Evolutionary conservation across 306 rosid species (phyloP).

Genomic region (Vachellia pachyceras): DNA sequence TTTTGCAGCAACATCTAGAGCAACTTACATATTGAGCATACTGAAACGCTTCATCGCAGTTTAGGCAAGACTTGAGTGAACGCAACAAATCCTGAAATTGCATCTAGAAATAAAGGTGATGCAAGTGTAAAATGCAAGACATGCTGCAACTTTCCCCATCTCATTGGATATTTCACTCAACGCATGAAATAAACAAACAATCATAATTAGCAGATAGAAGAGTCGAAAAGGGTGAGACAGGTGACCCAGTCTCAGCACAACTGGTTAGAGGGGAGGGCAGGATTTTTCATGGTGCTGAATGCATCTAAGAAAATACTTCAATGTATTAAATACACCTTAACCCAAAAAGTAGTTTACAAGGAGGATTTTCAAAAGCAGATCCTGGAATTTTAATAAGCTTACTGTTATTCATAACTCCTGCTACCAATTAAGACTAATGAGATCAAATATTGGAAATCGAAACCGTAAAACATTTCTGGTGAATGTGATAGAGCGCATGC

Average conservation of each 20-base stretch:
- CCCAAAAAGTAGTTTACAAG: background rate
- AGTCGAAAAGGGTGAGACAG: background rate
- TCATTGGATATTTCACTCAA: conserved; percentile 8
- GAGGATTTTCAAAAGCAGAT: background rate
- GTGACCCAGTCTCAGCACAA: background rate
- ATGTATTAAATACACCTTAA: too few relatives aligned
- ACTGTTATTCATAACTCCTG: background rate
- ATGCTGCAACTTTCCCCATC: background rate
- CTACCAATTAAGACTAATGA: conserved; percentile 27
- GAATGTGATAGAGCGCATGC: conserved; percentile 21
- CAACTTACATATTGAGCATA: conserved; percentile 79
- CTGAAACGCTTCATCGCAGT: conserved; percentile 71
- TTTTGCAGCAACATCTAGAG: conserved; percentile 29
- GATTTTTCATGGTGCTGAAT: too few relatives aligned
- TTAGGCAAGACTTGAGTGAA: conserved; percentile 63
- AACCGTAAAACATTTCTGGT: conserved; percentile 15
- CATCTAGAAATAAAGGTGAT: conserved; percentile 32
- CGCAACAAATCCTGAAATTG: conserved; percentile 72
- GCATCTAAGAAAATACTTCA: too few relatives aligned
- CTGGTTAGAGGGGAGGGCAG: background rate
- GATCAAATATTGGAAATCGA: conserved; percentile 33
- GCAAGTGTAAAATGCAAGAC: background rate
- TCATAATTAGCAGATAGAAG: conserved; percentile 10
- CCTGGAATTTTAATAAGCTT: background rate
- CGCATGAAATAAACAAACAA: background rate